phyloP scores from a whole-genome alignment of 345 rosid species.

The Punica granatum region DNA sequence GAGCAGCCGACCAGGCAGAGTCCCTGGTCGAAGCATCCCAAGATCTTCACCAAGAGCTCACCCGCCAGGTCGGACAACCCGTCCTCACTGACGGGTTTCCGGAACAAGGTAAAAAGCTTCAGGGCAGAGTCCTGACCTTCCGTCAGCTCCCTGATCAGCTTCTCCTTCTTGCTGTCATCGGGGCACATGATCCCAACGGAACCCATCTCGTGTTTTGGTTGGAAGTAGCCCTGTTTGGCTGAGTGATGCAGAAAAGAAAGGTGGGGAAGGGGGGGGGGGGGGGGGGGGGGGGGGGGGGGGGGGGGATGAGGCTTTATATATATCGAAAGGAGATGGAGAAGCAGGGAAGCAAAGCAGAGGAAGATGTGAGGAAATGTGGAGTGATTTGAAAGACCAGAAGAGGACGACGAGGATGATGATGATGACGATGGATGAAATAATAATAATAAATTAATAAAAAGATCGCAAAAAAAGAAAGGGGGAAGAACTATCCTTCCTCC shows the following conservation, averaged over 20 bases:
- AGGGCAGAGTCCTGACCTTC: conserved; percentile 34
- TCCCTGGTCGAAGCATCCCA: conserved; percentile 30
- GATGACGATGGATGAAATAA: neutral
- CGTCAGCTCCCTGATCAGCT: conserved; percentile 21
- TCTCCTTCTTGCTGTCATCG: neutral
- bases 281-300: neutral
- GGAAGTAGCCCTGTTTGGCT: neutral
- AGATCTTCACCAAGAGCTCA: conserved; percentile 41
- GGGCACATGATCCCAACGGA: neutral
- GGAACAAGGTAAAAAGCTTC: conserved; percentile 37
- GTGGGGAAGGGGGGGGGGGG: neutral
- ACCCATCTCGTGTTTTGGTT: neutral
- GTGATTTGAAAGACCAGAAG: neutral
- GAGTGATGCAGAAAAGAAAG: neutral
- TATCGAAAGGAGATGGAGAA: neutral
- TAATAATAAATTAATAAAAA: neutral
- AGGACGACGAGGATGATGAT: neutral
- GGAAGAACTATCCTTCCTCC: neutral
- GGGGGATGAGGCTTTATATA: neutral
- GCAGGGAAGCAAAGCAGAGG: neutral
- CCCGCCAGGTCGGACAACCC: conserved; percentile 1
- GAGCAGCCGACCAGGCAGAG: conserved; percentile 26
- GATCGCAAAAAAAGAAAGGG: neutral
- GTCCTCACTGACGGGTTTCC: conserved; percentile 9
- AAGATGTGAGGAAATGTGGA: conserved; percentile 4